Evolutionary conservation across 2,329 filamentous ascomycete genomes (phyloP), one percentile per base, ranked within the genome.

Genomic region (Erysiphe pulchra): DNA sequence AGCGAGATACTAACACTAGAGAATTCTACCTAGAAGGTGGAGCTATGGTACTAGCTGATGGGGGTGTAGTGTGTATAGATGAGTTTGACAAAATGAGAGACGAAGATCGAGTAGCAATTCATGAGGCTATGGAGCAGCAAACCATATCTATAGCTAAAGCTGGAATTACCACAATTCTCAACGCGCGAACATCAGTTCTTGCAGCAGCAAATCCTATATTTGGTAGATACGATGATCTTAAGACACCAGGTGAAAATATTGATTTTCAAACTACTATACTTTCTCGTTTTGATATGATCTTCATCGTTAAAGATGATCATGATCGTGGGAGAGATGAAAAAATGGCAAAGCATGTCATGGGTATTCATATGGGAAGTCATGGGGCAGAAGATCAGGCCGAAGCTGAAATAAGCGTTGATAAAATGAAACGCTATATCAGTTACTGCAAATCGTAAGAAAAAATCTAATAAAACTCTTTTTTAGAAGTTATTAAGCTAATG

Each of bases 31-130:
- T 98, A 0, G 90, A 98, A 66, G 90, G 90, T 42, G 90, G 90
- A 62, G 90, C 90, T 31, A 95, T 98, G 90, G 90, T 98, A 3
- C 73, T 98, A 16, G 90, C 90, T 4, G 90, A 98, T 53, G 86
- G 86, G 2, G 90, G 90, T 55, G 87, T 95, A 1, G 90, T 95
- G 10, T 95, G 90, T 62, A 98, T 98, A 54, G 90, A 98, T 58
- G 90, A 98, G 63, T 98, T 98, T 58, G 90, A 98, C 66, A 98
- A 98, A 68, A 98, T 98, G 90, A 73, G 90, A 50, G 90, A 98
- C 59, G 90, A 98, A 61, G 90, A 98, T 56, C 74, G 90, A 54
- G 90, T 95, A 7, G 90, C 90, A 1, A 98, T 98, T 53, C 90
- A 98, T 68, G 90, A 98, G 71, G 90, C 90, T 48, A 98, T 98